Conservation (phyloP, 2,329 filamentous ascomycete species). For the Aspergillus glaucus region DNA sequence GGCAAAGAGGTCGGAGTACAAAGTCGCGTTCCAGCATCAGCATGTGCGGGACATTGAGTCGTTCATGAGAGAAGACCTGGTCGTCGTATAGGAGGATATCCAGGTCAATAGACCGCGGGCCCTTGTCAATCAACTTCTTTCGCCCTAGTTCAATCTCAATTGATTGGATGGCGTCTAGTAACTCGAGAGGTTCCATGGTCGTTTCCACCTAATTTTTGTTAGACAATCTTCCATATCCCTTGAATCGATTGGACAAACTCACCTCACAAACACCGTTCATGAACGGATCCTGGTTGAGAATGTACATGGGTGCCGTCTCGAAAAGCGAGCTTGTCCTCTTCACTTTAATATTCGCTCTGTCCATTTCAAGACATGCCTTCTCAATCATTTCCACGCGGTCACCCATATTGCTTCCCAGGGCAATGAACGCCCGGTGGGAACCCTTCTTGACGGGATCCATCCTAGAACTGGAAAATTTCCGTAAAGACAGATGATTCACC, state of each 20-base stretch:
- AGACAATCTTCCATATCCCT: slow-evolving; percentile 6
- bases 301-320: slow-evolving; percentile 96
- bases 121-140: slow-evolving; percentile 82
- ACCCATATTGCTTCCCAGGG: slow-evolving; percentile 86
- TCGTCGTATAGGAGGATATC: slow-evolving; percentile 82
- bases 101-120: slow-evolving; percentile 87
- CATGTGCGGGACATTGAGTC: slow-evolving; percentile 77
- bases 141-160: slow-evolving; percentile 78
- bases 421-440: slow-evolving; percentile 62
- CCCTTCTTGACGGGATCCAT: slow-evolving; percentile 15
- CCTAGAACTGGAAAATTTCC: slow-evolving; percentile 10
- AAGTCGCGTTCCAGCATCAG: slow-evolving; percentile 89
- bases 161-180: slow-evolving; percentile 73
- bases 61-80: slow-evolving; percentile 57
- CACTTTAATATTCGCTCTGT: slow-evolving; percentile 64
- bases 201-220: slow-evolving; percentile 64
- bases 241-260: slow-evolving; percentile 26
- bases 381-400: slow-evolving; percentile 82
- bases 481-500: neutral
- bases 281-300: slow-evolving; percentile 79
- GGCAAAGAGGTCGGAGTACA: slow-evolving; percentile 75
- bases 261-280: slow-evolving; percentile 92
- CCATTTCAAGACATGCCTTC: slow-evolving; percentile 71
- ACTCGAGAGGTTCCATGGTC: slow-evolving; percentile 61
- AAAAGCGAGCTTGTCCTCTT: slow-evolving; percentile 80